Base-by-base conservation (phyloP, 495 filamentous ascomycete species). In the Corynascus novoguineensis region DNA sequence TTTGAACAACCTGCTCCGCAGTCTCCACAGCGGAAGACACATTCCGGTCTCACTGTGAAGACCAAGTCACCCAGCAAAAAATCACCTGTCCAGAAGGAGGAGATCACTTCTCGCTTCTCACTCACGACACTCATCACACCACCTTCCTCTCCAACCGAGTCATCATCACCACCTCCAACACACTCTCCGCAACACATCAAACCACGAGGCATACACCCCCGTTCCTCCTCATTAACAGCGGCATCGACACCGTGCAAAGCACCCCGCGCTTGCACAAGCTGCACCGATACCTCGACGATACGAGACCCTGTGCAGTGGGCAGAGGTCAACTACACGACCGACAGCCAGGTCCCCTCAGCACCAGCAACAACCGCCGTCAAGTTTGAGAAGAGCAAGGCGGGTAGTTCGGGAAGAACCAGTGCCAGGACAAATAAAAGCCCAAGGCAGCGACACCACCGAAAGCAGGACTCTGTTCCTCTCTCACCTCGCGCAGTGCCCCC, bases 81-180 rank as follows among this genome's bases (percentile, higher is more conserved):
- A 19, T 12, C 46, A 5, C 32, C 14, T 28, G 34, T 28, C 9
- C 14, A 40, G 14, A 38, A 38, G 10, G 22, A 14, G 27, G 21
- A 12, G 4, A 29, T 46, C 34, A 27, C 34, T 32, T 53, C 50
- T 19, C 54, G 28, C 28, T 22, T 50, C 6, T 32, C 41, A 2
- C 7, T n/a, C 55, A 50, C 60, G 5, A 52, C 51, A 31, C 31
- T 63, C 32, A 54, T 56, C 57, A 63, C 57, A 0, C 56, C 60
- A 1, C 60, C 60, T 6, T 54, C 60, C 5, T 63, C 60, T 0
- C 56, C 60, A 11, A 27, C 48, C 21, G 55, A 62, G 22, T 14
- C 27, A 0, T 25, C 25, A 15, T n/a, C 38, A 4, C 46, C 25
- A 10, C n/a, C n/a, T n/a, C 44, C 44, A 3, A 15, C 44, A 4